Base-by-base conservation (phyloP, 257 asterid species). In the Nicotiana tabacum region DNA sequence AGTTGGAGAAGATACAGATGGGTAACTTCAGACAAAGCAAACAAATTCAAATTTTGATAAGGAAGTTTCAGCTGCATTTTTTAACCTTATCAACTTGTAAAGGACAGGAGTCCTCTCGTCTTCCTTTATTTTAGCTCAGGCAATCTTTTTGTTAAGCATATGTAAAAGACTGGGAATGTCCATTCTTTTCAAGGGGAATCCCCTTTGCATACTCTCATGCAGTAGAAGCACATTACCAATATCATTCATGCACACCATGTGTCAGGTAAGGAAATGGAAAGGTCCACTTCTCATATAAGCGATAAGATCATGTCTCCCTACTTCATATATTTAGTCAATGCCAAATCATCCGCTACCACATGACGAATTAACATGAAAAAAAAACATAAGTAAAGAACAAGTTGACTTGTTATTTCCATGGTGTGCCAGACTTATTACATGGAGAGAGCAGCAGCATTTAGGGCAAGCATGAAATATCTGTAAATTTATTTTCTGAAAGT, bases 121-220 rank as follows among this genome's bases (percentile, higher is more conserved):
- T 43, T 72, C 60, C 79, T 21, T 46, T 24, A 72, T 21, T 46
- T 46, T 21, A 13, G 13, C 37, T 24, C 9, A 70, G 35, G 56
- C 57, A 69, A n/a, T 70, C 35, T 5, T 39, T 72, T 24, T 72
- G 39, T 46, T 43, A 46, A 46, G 79, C 51, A 72, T 13, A 72
- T 72, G 79, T 46, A 21, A 46, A 24, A 74, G 43, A 27, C 39
- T 12, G 64, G 27, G 80, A 27, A 13, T 27, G 79, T 74, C 18
- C 80, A 48, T 27, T 74, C 62, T 74, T 48, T 74, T 74, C 80
- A 74, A 48, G 64, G 64, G 61, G 43, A 74, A 17, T 74, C 9
- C 46, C 64, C 64, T 74, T 74, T 48, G 62, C 64, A 51, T 51
- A 51, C 64, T 27, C 62, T 51, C 80, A 46, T 8, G 24, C 80